phyloP scores from a whole-genome alignment of 345 rosid genomes.

The Rhodamnia rubescens region DNA sequence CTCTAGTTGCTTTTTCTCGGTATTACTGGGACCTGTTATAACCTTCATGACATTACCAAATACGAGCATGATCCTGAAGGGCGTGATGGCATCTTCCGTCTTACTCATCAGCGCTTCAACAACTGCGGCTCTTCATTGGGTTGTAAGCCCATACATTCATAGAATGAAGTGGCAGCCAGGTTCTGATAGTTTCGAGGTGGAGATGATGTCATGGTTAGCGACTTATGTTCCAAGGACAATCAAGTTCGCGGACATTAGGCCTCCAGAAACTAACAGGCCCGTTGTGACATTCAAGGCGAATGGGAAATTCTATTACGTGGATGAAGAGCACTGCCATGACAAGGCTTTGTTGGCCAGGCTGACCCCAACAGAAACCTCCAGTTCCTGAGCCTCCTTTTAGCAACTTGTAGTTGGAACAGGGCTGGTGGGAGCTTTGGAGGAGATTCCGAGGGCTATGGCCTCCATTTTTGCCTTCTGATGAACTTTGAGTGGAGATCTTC shows the following conservation, averaged over 20 bases:
- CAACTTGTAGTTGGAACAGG: conserved; percentile 35
- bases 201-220: conserved; percentile 91
- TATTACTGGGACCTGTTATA: conserved; percentile 80
- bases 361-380: conserved; percentile 41
- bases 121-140: conserved; percentile 80
- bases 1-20: conserved; percentile 91
- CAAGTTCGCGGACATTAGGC: conserved; percentile 69
- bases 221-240: conserved; percentile 48
- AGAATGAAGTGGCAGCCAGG: conserved; percentile 91
- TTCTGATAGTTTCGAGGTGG: conserved; percentile 76
- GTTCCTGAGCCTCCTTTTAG: conserved; percentile 66
- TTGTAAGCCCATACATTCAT: conserved; percentile 90
- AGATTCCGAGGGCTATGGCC: not conserved
- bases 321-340: conserved; percentile 68
- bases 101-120: conserved; percentile 80
- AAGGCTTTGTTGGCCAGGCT: conserved; percentile 82
- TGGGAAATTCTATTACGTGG: conserved; percentile 63
- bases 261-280: conserved; percentile 72
- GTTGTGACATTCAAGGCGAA: conserved; percentile 80
- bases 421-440: not conserved
- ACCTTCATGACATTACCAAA: conserved; percentile 89
- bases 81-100: conserved; percentile 72
- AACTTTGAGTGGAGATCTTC: not conserved
- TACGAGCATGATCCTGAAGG: conserved; percentile 73
- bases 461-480: not conserved